phyloP scores from a whole-genome alignment of 495 filamentous ascomycete genomes.

The Letharia columbiana region DNA sequence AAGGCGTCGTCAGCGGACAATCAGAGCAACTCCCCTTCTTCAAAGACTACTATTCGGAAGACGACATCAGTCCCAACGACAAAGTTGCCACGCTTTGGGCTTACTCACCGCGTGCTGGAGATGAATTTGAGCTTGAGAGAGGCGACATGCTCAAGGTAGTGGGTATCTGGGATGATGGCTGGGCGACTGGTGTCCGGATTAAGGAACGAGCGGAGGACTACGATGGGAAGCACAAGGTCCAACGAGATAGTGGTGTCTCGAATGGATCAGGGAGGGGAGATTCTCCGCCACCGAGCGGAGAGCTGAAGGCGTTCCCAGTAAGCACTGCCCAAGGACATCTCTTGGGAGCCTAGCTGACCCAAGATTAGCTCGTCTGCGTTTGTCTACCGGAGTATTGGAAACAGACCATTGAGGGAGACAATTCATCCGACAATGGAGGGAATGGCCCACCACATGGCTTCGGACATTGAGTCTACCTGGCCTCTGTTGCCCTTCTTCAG shows the following conservation, averaged over 20 bases:
- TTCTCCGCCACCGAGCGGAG: conserved; percentile 64
- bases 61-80: conserved; percentile 89
- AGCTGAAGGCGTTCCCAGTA: conserved; percentile 92
- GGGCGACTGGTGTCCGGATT: conserved; percentile 87
- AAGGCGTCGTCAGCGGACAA: conserved; percentile 75
- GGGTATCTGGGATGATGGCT: conserved; percentile 99
- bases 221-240: conserved; percentile 62
- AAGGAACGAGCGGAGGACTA: conserved; percentile 82
- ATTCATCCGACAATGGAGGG: conserved; percentile 34
- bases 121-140: conserved; percentile 89
- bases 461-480: conserved; percentile 10
- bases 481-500: background rate
- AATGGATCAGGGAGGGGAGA: conserved; percentile 59
- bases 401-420: conserved; percentile 88
- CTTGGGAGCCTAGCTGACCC: conserved; percentile 10
- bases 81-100: conserved; percentile 91
- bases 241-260: conserved; percentile 90
- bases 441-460: conserved; percentile 16
- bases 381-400: conserved; percentile 96
- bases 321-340: conserved; percentile 3
- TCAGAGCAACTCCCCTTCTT: conserved; percentile 92
- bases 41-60: conserved; percentile 97
- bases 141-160: conserved; percentile 99
- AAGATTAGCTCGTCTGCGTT: conserved; percentile 68
- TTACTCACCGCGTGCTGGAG: conserved; percentile 84